These are phyloP conservation scores for Rubus parviflorus DNA, from an alignment of 306 rosid genomes.

Conservation along the genomic window DNA sequence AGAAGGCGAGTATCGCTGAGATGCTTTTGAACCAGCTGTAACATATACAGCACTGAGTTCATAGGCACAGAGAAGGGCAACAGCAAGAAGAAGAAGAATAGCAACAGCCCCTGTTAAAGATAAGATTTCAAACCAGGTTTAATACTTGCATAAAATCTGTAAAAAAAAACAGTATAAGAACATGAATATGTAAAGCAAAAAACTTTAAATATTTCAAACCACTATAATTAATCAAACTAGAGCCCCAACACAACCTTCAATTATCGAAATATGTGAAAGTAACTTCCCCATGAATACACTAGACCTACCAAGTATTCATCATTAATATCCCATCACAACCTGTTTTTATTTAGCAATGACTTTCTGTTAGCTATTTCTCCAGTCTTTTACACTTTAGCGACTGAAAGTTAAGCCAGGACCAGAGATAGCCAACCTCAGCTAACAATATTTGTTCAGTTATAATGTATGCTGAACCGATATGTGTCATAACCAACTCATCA, in stretches of 20 bases:
- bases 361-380: neutral
- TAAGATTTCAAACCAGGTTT: slow-evolving; percentile 16
- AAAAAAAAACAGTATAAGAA: neutral
- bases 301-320: neutral
- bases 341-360: neutral
- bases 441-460: neutral
- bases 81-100: slow-evolving; percentile 91
- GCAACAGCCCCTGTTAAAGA: slow-evolving; percentile 87
- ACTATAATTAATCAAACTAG: neutral
- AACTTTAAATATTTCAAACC: neutral
- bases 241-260: neutral
- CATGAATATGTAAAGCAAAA: neutral
- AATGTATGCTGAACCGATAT: neutral
- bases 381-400: neutral
- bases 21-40: slow-evolving; percentile 91
- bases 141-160: neutral
- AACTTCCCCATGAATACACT: neutral
- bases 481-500: slow-evolving; percentile 10
- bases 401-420: neutral
- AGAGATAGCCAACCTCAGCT: neutral
- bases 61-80: slow-evolving; percentile 91
- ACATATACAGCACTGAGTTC: slow-evolving; percentile 99
- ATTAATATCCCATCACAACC: neutral
- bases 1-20: slow-evolving; percentile 97
- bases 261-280: neutral